phyloP scores from a whole-genome alignment of 768 basidiomycete genomes.

The Macrolepiota dolichaula region DNA sequence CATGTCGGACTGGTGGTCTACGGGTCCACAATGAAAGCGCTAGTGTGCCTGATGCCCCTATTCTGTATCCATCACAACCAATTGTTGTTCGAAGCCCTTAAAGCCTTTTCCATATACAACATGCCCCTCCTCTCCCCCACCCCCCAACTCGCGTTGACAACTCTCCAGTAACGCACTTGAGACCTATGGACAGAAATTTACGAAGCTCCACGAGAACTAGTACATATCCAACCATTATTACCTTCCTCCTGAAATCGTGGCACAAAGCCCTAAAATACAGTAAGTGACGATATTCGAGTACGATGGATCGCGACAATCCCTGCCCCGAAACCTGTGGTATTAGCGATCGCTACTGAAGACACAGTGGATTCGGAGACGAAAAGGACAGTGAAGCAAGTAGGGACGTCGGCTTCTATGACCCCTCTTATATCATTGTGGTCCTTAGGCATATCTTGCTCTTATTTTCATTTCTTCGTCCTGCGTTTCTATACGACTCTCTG shows the following conservation, averaged over 20 bases:
- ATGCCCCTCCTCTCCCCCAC: conserved; percentile 2
- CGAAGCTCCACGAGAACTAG: conserved; percentile 33
- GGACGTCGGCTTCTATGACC: no score
- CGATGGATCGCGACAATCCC: conserved; percentile 10
- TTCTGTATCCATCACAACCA: neutral
- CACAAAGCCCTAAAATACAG: conserved; percentile 32
- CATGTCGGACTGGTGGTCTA: conserved; percentile 57
- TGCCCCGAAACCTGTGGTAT: conserved; percentile 9
- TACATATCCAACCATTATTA: conserved; percentile 36
- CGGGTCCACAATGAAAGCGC: conserved; percentile 9
- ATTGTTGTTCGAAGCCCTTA: neutral
- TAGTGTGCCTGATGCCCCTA: neutral
- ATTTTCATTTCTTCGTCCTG: no score
- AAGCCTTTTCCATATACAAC: no score
- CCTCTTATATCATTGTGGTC: no score
- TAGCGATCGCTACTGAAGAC: no score
- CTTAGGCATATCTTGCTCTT: no score
- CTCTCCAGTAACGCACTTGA: neutral
- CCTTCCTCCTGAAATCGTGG: conserved; percentile 29
- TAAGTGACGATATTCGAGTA: conserved; percentile 30
- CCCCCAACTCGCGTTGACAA: neutral
- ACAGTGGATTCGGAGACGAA: no score
- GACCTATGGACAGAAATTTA: conserved; percentile 18
- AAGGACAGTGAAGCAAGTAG: no score
- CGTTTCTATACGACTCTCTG: no score